Conservation (phyloP, 2,329 filamentous ascomycete genomes). For the Cordyceps tenuipes region DNA sequence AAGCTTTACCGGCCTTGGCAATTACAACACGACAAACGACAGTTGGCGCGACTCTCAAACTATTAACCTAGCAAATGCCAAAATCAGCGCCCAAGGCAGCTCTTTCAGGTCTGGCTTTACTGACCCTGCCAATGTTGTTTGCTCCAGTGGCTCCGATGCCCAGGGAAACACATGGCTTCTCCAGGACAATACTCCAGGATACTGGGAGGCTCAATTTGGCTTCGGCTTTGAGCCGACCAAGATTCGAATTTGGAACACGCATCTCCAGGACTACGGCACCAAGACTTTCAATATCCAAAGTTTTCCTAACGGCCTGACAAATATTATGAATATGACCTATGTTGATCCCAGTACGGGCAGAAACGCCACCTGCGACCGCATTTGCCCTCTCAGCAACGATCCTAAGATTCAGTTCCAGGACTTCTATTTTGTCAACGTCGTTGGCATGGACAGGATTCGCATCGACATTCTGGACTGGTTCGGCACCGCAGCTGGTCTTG, state of each 20-base stretch:
- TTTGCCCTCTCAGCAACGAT: conserved; percentile 75
- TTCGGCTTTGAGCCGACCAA: conserved; percentile 85
- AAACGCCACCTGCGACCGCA: conserved; percentile 65
- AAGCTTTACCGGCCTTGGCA: conserved; percentile 79
- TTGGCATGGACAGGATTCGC: conserved; percentile 82
- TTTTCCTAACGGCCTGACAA: conserved; percentile 53
- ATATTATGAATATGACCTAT: conserved; percentile 94
- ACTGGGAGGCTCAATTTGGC: conserved; percentile 73
- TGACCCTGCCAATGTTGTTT: conserved; percentile 75
- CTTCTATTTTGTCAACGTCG: conserved; percentile 78
- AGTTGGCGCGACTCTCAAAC: conserved; percentile 64
- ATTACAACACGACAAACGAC: conserved; percentile 52
- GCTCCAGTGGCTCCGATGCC: conserved; percentile 58
- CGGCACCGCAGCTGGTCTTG: conserved; percentile 73
- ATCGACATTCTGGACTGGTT: conserved; percentile 85
- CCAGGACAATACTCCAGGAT: conserved; percentile 64
- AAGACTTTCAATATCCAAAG: conserved; percentile 82
- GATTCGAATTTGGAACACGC: conserved; percentile 80
- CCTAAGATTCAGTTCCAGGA: conserved; percentile 65
- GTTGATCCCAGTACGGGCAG: conserved; percentile 63
- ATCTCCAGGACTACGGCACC: conserved; percentile 74
- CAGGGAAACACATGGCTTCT: conserved; percentile 74
- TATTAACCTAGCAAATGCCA: conserved; percentile 75
- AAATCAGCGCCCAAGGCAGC: conserved; percentile 59
- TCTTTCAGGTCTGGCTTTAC: conserved; percentile 55